A percentile compares a stretch with the other conserved stretches of the same genome.
These are phyloP conservation scores for Pontederia paniculata DNA, from an alignment of 176 grass and related monocot genomes.

Conservation along the genomic window DNA sequence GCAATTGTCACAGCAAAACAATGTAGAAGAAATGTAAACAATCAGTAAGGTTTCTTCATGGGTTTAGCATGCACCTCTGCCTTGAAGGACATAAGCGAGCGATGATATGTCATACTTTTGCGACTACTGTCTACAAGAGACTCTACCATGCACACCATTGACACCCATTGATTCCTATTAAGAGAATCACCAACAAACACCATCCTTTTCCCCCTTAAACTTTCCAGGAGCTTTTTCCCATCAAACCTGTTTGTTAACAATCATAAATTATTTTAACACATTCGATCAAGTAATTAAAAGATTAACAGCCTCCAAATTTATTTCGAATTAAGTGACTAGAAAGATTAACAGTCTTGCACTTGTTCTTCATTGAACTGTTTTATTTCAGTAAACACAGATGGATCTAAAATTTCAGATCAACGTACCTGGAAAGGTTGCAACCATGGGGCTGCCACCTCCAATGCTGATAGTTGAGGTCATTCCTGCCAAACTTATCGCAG, in stretches of 20 bases:
- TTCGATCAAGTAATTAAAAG: background rate
- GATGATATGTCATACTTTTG: slow-evolving; percentile 39
- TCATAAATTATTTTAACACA: background rate
- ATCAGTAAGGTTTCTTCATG: too few species aligned
- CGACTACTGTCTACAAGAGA: slow-evolving; percentile 31
- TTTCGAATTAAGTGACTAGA: too few species aligned
- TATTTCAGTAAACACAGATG: background rate
- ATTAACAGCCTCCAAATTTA: too few species aligned
- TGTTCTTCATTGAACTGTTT: background rate
- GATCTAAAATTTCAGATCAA: background rate
- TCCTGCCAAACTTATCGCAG: slow-evolving; percentile 18
- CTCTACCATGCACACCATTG: slow-evolving; percentile 88
- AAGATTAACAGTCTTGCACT: background rate
- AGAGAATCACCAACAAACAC: slow-evolving; percentile 88
- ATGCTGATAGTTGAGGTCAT: slow-evolving; percentile 5
- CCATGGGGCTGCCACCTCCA: slow-evolving; percentile 21
- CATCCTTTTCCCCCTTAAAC: slow-evolving; percentile 58
- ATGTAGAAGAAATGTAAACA: background rate
- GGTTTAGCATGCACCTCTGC: slow-evolving; percentile 24
- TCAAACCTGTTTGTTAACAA: slow-evolving; percentile 50
- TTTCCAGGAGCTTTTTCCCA: slow-evolving; percentile 42
- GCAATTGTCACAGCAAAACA: slow-evolving; percentile 4
- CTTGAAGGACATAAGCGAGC: slow-evolving; percentile 69
- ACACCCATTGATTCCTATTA: slow-evolving; percentile 95
- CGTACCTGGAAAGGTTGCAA: slow-evolving; percentile 3